Conservation (phyloP, 139 green algal species). For the Chlorella ohadii region DNA sequence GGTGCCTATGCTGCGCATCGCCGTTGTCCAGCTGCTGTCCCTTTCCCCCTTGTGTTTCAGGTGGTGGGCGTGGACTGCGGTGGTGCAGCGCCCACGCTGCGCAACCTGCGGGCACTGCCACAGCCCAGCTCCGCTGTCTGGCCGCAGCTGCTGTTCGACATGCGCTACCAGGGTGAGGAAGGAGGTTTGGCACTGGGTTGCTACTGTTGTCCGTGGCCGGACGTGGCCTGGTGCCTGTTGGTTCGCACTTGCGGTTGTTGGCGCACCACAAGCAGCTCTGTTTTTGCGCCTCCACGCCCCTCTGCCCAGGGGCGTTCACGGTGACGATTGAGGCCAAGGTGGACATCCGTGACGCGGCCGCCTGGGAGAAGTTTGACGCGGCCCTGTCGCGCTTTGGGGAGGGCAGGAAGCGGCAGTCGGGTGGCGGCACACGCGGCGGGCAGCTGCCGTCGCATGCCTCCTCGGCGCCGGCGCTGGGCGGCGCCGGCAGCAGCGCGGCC, state of each 20-base stretch:
- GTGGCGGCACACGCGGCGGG: background rate
- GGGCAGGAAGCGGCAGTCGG: background rate
- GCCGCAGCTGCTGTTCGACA: constrained; percentile 62
- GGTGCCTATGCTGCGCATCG: too few species aligned
- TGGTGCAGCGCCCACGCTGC: constrained; percentile 45
- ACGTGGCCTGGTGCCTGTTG: too few species aligned
- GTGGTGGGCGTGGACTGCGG: constrained; percentile 55
- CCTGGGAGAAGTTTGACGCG: constrained; percentile 55
- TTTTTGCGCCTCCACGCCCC: too few species aligned
- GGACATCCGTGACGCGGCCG: constrained; percentile 52
- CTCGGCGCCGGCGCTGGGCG: background rate
- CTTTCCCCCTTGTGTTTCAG: too few species aligned
- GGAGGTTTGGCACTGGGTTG: background rate
- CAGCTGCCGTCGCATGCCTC: background rate
- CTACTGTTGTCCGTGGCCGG: too few species aligned
- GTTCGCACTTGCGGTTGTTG: too few species aligned
- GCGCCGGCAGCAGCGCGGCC: background rate
- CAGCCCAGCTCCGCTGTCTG: constrained; percentile 42
- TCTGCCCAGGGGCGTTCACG: constrained; percentile 46
- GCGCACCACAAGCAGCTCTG: too few species aligned
- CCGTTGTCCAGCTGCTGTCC: too few species aligned
- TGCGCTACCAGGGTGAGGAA: constrained; percentile 57
- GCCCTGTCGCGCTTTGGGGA: constrained; percentile 35
- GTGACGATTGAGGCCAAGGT: constrained; percentile 58
- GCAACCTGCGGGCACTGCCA: constrained; percentile 49